phyloP scores from a whole-genome alignment of 371 early-diverging fungal genomes.

The Syncephalastrum monosporum region DNA sequence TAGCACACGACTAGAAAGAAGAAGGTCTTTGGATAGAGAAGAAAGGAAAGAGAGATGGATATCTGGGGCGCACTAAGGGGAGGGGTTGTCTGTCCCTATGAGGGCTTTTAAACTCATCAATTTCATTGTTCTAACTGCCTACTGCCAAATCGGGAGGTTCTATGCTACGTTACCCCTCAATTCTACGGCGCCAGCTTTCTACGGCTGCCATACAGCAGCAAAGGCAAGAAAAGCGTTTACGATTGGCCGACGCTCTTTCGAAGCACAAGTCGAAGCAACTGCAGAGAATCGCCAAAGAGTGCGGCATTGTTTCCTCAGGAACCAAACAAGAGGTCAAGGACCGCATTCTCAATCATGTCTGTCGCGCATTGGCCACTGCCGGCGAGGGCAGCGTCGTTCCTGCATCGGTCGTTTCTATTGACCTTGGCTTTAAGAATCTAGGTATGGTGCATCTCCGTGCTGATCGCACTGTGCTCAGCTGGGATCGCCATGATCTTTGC shows the following conservation, averaged over 20 bases:
- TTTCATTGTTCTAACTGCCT: conserved; percentile 6
- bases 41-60: neutral
- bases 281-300: conserved; percentile 12
- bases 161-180: too few species aligned
- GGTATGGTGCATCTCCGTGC: conserved; percentile 55
- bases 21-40: neutral
- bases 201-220: too few species aligned
- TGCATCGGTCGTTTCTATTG: conserved; percentile 61
- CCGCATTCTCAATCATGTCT: conserved; percentile 5
- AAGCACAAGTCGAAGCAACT: conserved; percentile 17
- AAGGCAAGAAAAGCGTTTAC: too few species aligned
- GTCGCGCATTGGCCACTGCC: conserved; percentile 15
- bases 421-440: conserved; percentile 71
- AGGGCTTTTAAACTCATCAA: neutral
- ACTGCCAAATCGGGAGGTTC: too few species aligned
- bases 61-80: neutral
- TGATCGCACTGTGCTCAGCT: conserved; percentile 35
- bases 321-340: conserved; percentile 9
- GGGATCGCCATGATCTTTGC: conserved; percentile 44
- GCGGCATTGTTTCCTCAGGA: conserved; percentile 19
- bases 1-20: conserved; percentile 4
- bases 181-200: too few species aligned
- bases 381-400: conserved; percentile 14
- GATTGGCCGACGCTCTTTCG: conserved; percentile 1
- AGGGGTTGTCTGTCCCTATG: neutral